phyloP scores from a whole-genome alignment of 805 yeast genomes.

The Nakazawaea siamensis region DNA sequence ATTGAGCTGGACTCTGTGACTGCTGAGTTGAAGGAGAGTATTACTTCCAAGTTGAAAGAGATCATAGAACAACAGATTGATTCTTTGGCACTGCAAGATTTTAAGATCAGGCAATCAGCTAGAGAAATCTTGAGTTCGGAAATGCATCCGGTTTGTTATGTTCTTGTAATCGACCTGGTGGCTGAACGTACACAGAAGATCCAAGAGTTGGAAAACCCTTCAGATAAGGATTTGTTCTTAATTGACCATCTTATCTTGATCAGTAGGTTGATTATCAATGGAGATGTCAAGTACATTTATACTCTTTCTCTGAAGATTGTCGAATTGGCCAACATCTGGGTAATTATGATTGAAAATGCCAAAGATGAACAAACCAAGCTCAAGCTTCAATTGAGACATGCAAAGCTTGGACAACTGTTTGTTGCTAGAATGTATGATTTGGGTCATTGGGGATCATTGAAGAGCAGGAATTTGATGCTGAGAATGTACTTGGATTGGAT shows the following conservation, averaged over 20 bases:
- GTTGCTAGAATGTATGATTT: conserved; percentile 20
- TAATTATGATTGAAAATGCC: conserved; percentile 22
- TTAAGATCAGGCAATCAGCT: conserved; percentile 52
- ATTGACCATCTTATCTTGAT: conserved; percentile 44
- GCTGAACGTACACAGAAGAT: conserved; percentile 27
- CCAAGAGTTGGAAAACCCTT: conserved; percentile 15
- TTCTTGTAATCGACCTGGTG: conserved; percentile 37
- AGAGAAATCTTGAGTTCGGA: conserved; percentile 65
- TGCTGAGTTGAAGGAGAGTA: conserved; percentile 16
- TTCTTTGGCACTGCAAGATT: conserved; percentile 17
- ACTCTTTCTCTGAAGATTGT: not conserved
- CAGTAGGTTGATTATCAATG: conserved; percentile 28
- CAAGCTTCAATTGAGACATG: conserved; percentile 29
- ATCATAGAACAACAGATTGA: conserved; percentile 18
- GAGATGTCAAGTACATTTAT: conserved; percentile 14
- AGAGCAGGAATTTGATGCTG: conserved; percentile 19
- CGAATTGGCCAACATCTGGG: conserved; percentile 12
- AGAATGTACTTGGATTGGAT: conserved; percentile 24
- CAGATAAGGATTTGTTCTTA: conserved; percentile 24
- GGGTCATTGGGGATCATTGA: conserved; percentile 7
- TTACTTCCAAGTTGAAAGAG: conserved; percentile 17
- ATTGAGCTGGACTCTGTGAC: conserved; percentile 22
- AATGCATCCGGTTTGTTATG: conserved; percentile 49
- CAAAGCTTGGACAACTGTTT: conserved; percentile 25
- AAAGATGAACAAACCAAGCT: conserved; percentile 22